Evolutionary conservation across 176 grass and related monocot genomes (phyloP).

Genomic region (Ensete glaucum): DNA sequence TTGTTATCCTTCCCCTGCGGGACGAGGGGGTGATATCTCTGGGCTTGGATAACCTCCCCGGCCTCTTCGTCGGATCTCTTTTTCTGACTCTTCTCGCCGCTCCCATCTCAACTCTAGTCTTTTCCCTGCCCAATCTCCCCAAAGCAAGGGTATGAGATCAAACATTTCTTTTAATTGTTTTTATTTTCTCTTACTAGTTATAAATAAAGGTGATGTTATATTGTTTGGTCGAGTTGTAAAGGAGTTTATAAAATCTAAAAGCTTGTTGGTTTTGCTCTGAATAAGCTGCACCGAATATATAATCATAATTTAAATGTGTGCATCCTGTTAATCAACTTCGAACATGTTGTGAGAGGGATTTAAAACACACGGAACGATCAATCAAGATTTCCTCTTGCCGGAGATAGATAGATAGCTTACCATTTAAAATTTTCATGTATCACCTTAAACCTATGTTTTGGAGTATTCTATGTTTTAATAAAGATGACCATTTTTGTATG

Average conservation of each 20-base stretch:
- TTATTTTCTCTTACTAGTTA: neutral
- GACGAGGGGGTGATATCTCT: conserved; percentile 90
- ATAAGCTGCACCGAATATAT: neutral
- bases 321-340: neutral
- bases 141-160: conserved; percentile 39
- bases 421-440: too few species aligned
- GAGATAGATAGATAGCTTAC: too few species aligned
- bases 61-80: conserved; percentile 75
- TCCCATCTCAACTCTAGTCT: conserved; percentile 64
- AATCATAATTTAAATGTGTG: neutral
- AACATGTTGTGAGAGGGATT: neutral
- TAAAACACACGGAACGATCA: too few species aligned
- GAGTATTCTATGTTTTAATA: too few species aligned
- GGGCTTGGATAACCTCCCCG: conserved; percentile 49
- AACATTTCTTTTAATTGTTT: neutral
- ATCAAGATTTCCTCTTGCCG: too few species aligned
- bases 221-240: too few species aligned
- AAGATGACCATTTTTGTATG: too few species aligned
- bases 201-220: too few species aligned
- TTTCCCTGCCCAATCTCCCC: conserved; percentile 73
- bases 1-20: conserved; percentile 73
- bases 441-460: too few species aligned
- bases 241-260: too few species aligned
- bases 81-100: conserved; percentile 73
- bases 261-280: too few species aligned